Base-by-base conservation (phyloP, 2,329 filamentous ascomycete species). In the Fusarium denticulatum region DNA sequence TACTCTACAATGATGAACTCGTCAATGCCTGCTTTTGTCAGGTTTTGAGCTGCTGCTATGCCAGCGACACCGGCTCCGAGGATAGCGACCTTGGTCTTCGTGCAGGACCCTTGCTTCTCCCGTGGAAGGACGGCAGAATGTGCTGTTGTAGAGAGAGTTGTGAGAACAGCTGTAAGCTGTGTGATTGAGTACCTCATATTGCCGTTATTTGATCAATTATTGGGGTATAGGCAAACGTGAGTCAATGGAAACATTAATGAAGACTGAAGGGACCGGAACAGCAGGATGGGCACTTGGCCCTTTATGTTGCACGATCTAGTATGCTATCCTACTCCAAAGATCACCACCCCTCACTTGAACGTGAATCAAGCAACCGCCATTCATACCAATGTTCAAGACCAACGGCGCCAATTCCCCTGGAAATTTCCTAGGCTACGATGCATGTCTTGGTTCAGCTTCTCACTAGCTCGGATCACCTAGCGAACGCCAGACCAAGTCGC, bases 1-100 rank as follows among this genome's bases (percentile, higher is more conserved):
- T 90, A 89, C 68, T 93, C 91, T 6, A 93, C 79, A 52, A 93
- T 90, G 13, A 93, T 60, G 66, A 93, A 93, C 67, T 93, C 90
- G 0, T 84, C 81, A 11, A 93, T 82, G 0, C 89, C 91, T 6
- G 86, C 85, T 60, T 93, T 91, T 9, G 85, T 80, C 11, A 93
- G 79, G 7, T 90, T 86, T 84, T 93, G 89, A 28, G 90, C 90
- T 20, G 90, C 89, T 18, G 90, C 88, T 45, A 92, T 88, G 11
- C 90, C 90, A 3, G 90, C 86, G 60, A 90, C 87, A 18, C 90
- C 91, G 20, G 87, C 90, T 39, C 90, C 90, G 10, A 82, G 73
- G 15, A 82, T 77, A 5, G 80, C 81, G 2, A 82, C 80, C 1
- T 74, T 79, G 9, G 80, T 80, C 47, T 78, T 82, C 7, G 57